Evolutionary conservation across 2,329 filamentous ascomycete genomes (phyloP).

Genomic region (Epichloe bromicola): DNA sequence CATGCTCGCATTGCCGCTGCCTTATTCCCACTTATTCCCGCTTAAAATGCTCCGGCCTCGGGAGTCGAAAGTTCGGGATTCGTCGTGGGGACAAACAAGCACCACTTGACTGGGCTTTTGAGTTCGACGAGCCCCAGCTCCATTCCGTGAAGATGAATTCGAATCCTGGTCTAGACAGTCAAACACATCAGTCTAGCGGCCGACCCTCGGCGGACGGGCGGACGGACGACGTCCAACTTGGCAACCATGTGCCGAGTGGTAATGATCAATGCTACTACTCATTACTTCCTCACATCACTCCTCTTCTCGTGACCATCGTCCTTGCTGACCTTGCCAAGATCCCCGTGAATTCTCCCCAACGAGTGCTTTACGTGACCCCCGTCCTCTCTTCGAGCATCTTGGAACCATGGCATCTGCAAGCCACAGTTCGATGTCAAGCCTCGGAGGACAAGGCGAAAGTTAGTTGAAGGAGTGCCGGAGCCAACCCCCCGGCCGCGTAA

Average conservation of each 20-base stretch:
- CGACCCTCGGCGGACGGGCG: background rate
- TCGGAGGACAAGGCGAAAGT: background rate
- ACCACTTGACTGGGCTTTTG: too few relatives aligned
- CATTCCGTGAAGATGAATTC: too few relatives aligned
- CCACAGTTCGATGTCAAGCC: background rate
- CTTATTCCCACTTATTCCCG: constrained; percentile 2
- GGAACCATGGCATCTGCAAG: background rate
- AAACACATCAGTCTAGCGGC: background rate
- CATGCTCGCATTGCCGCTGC: background rate
- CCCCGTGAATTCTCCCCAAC: background rate
- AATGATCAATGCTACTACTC: background rate
- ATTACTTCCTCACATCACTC: background rate
- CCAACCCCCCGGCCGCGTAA: background rate
- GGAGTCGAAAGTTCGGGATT: background rate
- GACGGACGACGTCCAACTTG: background rate
- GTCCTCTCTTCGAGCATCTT: too few relatives aligned
- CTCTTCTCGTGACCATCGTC: background rate
- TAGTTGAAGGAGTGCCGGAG: background rate
- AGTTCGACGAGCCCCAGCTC: too few relatives aligned
- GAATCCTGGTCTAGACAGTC: too few relatives aligned
- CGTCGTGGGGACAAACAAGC: too few relatives aligned
- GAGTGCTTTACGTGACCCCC: background rate
- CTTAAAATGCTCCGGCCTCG: background rate
- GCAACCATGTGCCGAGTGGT: background rate
- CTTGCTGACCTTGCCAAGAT: background rate